Percentiles rank a stretch among this genome's conserved stretches.
These are phyloP conservation scores for Henckelia pumila DNA, from an alignment of 257 asterid genomes.

Conservation along the genomic window DNA sequence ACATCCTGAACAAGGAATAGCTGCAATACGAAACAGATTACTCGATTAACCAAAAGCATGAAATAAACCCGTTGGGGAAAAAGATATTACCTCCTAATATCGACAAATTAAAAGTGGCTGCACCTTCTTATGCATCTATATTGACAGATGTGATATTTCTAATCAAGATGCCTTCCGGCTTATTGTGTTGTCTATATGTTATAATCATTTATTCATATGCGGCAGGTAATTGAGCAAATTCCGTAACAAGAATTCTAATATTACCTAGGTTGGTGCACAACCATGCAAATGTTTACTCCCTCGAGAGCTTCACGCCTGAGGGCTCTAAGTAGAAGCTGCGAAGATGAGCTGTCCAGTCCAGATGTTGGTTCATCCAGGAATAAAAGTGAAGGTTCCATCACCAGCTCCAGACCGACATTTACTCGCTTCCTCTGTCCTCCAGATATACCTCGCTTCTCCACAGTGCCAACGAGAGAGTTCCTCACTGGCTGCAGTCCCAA, in stretches of 20 bases:
- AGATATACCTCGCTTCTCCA: slow-evolving; percentile 88
- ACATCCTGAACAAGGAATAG: slow-evolving; percentile 81
- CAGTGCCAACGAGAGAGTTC: slow-evolving; percentile 80
- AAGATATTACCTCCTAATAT: neutral
- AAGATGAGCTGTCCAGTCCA: slow-evolving; percentile 92
- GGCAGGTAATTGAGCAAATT: neutral
- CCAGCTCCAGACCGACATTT: slow-evolving; percentile 94
- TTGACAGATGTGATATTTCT: neutral
- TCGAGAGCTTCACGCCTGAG: slow-evolving; percentile 95
- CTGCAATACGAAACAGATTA: slow-evolving; percentile 43
- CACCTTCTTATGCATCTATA: neutral
- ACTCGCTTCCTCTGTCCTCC: slow-evolving; percentile 97
- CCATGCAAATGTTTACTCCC: slow-evolving; percentile 95
- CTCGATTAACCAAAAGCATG: slow-evolving; percentile 10
- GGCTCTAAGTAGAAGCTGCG: slow-evolving; percentile 87
- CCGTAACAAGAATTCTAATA: neutral
- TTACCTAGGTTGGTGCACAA: slow-evolving; percentile 96
- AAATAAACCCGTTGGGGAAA: neutral
- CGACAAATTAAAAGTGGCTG: neutral
- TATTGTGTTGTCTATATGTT: neutral
- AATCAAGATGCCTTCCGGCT: neutral
- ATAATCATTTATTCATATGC: neutral
- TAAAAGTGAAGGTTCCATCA: slow-evolving; percentile 92
- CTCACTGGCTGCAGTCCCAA: slow-evolving; percentile 82
- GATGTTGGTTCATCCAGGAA: slow-evolving; percentile 94